Evolutionary conservation across 352 stramenopile genomes (phyloP).

Genomic region (Pythium chondricola): DNA sequence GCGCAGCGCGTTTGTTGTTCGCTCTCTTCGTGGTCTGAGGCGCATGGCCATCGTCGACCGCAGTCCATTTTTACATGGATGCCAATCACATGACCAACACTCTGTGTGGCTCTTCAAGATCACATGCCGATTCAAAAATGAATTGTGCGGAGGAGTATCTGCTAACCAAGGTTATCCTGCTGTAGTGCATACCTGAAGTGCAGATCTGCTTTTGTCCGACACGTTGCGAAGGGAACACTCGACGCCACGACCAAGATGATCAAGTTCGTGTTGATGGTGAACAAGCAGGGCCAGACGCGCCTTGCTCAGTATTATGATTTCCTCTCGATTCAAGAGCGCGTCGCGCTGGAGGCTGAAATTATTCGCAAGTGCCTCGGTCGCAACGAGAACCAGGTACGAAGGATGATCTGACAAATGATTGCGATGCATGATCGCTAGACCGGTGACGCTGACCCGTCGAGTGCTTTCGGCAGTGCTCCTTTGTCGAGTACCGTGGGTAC

Average conservation of each 20-base stretch:
- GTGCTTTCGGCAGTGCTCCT: conserved; percentile 90
- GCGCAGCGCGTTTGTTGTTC: too few relatives aligned
- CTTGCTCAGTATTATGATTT: conserved; percentile 99
- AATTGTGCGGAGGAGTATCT: background rate
- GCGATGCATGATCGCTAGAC: too few relatives aligned
- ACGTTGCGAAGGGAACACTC: conserved; percentile 5
- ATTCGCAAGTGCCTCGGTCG: conserved; percentile 98
- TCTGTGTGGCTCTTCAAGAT: conserved; percentile 16
- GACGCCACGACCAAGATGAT: conserved; percentile 63
- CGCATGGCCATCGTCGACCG: conserved; percentile 23
- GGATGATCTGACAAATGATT: too few relatives aligned
- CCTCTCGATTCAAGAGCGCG: conserved; percentile 97
- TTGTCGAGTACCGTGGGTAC: conserved; percentile 99
- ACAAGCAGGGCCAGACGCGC: conserved; percentile 99
- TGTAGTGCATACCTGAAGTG: background rate
- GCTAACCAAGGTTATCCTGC: conserved; percentile 8
- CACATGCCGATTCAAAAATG: conserved; percentile 3
- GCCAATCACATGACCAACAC: background rate
- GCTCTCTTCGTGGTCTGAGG: too few relatives aligned
- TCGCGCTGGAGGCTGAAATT: conserved; percentile 98
- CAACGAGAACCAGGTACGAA: conserved; percentile 90
- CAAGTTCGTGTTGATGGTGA: conserved; percentile 96
- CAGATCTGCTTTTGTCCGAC: background rate
- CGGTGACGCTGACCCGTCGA: too few relatives aligned
- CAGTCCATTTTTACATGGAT: conserved; percentile 4